Evolutionary conservation across 768 basidiomycete genomes (phyloP).

Genomic region (Neoboletus subvelutipes): DNA sequence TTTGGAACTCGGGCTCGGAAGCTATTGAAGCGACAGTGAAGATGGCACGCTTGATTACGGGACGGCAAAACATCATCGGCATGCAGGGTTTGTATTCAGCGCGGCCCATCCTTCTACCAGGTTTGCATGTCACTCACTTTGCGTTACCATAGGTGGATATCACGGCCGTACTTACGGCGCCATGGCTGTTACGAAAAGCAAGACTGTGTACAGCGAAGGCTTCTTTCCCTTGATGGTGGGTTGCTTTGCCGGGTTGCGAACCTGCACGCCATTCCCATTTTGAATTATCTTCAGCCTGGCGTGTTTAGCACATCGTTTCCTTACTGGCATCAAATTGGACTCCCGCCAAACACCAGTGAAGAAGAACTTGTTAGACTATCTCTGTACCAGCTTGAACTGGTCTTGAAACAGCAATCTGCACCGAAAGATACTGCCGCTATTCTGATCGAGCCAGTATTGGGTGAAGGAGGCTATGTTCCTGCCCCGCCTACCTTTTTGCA

Average conservation of each 20-base stretch:
- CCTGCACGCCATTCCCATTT: neutral
- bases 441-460: slow-evolving; percentile 88
- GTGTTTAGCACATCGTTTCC: slow-evolving; percentile 83
- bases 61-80: slow-evolving; percentile 81
- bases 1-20: slow-evolving; percentile 96
- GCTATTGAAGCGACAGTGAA: slow-evolving; percentile 90
- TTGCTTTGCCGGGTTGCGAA: neutral
- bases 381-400: slow-evolving; percentile 78
- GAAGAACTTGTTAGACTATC: slow-evolving; percentile 59
- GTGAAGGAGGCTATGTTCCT: slow-evolving; percentile 94
- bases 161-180: slow-evolving; percentile 94
- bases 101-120: neutral
- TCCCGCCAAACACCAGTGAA: slow-evolving; percentile 53
- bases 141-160: slow-evolving; percentile 56
- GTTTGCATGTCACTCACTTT: slow-evolving; percentile 1
- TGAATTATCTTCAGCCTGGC: slow-evolving; percentile 57
- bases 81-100: slow-evolving; percentile 67
- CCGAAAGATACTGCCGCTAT: slow-evolving; percentile 92
- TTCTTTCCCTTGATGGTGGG: slow-evolving; percentile 80
- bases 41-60: slow-evolving; percentile 76
- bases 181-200: slow-evolving; percentile 92
- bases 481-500: slow-evolving; percentile 78
- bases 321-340: slow-evolving; percentile 85
- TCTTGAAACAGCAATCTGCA: slow-evolving; percentile 76
- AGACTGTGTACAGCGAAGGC: slow-evolving; percentile 85